A percentile compares a stretch with the other conserved stretches of the same genome.
Evolutionary conservation across 805 yeast species (phyloP).

Genomic region (Yarrowia yakushimensis): DNA sequence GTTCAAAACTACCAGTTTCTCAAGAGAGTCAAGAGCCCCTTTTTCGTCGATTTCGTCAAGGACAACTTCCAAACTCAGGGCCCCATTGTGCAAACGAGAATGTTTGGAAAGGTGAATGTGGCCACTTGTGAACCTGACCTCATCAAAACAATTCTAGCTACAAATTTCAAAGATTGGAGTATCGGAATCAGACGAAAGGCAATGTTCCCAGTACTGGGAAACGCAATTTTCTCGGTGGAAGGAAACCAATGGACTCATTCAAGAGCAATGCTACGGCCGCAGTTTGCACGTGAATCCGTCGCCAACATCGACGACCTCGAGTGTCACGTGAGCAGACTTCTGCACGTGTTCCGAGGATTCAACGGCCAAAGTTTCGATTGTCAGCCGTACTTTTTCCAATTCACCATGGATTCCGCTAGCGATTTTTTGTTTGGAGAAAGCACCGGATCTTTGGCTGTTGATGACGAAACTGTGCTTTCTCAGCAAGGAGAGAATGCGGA

Average conservation of each 20-base stretch:
- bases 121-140: slow-evolving; percentile 35
- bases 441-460: not conserved
- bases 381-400: slow-evolving; percentile 5
- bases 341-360: slow-evolving; percentile 18
- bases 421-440: slow-evolving; percentile 26
- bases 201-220: slow-evolving; percentile 31
- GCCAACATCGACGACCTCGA: slow-evolving; percentile 31
- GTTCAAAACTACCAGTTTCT: not conserved
- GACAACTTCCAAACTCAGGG: not conserved
- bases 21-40: not conserved
- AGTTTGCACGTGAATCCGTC: slow-evolving; percentile 34
- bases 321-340: slow-evolving; percentile 31
- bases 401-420: slow-evolving; percentile 23
- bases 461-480: not conserved
- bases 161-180: slow-evolving; percentile 34
- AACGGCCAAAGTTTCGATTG: not conserved
- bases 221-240: slow-evolving; percentile 35
- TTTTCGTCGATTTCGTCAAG: not conserved
- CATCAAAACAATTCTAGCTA: slow-evolving; percentile 34
- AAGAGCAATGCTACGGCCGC: slow-evolving; percentile 36
- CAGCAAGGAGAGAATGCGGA: slow-evolving; percentile 7
- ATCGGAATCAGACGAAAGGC: slow-evolving; percentile 32
- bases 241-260: slow-evolving; percentile 38
- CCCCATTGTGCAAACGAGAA: not conserved
- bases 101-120: not conserved